A percentile compares a stretch with the other conserved stretches of the same genome.
Evolutionary conservation across 1,284 basidiomycete genomes (phyloP).

Genomic region (Apiotrichum veenhuisii): DNA sequence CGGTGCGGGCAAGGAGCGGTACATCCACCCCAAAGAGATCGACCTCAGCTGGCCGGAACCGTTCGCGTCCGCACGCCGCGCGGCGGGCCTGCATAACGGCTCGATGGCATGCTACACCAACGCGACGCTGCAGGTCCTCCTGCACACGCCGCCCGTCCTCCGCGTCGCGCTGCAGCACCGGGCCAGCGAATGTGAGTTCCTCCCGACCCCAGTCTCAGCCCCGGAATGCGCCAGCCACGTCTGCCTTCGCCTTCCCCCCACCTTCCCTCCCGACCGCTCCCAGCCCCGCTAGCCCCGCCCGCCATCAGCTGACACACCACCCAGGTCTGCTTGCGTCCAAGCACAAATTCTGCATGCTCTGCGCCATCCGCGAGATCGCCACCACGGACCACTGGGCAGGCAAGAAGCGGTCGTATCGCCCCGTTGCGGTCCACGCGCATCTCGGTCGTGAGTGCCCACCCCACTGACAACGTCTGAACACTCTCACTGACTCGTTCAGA

Average conservation of each 20-base stretch:
- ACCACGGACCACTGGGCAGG: constrained; percentile 29
- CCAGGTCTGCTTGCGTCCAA: constrained; percentile 2
- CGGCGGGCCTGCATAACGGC: constrained; percentile 73
- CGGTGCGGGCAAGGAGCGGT: neutral
- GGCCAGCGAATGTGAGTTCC: constrained; percentile 40
- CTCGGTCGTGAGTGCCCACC: constrained; percentile 60
- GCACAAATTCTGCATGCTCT: constrained; percentile 70
- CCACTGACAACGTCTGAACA: neutral
- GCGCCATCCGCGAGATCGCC: constrained; percentile 56
- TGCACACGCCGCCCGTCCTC: constrained; percentile 89
- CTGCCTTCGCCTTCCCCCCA: neutral
- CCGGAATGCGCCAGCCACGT: neutral
- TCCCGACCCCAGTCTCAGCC: no score
- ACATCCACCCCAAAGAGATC: constrained; percentile 6
- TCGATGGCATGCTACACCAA: constrained; percentile 98
- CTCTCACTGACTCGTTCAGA: constrained; percentile 51
- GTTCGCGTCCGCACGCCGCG: constrained; percentile 18
- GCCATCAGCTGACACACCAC: constrained; percentile 3
- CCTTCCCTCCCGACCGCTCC: neutral
- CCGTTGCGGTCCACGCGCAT: constrained; percentile 61
- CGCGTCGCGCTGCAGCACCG: constrained; percentile 63
- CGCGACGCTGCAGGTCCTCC: constrained; percentile 85
- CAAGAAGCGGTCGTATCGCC: constrained; percentile 50
- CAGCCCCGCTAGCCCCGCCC: neutral
- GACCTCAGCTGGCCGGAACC: constrained; percentile 33